Evolutionary conservation across 129 eudicot species (phyloP).

Genomic region (Tagetes patula): DNA sequence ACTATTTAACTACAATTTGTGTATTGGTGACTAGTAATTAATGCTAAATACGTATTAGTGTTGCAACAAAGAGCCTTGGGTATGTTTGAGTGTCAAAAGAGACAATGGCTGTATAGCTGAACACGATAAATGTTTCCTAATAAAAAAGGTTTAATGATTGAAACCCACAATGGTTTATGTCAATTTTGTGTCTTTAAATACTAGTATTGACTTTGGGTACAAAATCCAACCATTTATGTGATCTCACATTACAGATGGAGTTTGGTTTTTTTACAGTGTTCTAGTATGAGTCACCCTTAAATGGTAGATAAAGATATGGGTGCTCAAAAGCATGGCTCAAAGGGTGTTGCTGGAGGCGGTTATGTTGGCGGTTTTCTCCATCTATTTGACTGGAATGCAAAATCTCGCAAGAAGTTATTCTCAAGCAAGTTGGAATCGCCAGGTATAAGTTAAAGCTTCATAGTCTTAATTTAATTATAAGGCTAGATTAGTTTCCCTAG

Average conservation of each 20-base stretch:
- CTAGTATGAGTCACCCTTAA: constrained; percentile 12
- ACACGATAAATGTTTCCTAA: background rate
- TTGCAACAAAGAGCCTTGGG: background rate
- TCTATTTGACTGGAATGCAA: constrained; percentile 92
- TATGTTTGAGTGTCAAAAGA: background rate
- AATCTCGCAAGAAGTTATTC: constrained; percentile 89
- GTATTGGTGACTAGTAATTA: background rate
- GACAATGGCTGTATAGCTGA: background rate
- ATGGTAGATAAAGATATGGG: constrained; percentile 53
- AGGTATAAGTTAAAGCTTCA: constrained; percentile 40
- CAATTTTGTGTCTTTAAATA: background rate
- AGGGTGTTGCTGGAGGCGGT: constrained; percentile 78
- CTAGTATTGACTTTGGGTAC: background rate
- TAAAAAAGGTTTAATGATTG: background rate
- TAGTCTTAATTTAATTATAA: background rate
- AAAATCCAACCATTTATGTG: background rate
- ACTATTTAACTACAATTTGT: background rate
- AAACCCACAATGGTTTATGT: background rate
- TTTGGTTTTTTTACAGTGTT: constrained; percentile 14
- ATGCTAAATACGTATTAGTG: background rate
- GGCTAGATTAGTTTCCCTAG: background rate
- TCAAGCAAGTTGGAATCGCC: constrained; percentile 72
- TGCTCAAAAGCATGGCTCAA: constrained; percentile 66
- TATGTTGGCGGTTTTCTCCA: constrained; percentile 94
- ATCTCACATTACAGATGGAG: constrained; percentile 39